Evolutionary conservation across 2,329 filamentous ascomycete species (phyloP).

Genomic region (Aureobasidium sp.): DNA sequence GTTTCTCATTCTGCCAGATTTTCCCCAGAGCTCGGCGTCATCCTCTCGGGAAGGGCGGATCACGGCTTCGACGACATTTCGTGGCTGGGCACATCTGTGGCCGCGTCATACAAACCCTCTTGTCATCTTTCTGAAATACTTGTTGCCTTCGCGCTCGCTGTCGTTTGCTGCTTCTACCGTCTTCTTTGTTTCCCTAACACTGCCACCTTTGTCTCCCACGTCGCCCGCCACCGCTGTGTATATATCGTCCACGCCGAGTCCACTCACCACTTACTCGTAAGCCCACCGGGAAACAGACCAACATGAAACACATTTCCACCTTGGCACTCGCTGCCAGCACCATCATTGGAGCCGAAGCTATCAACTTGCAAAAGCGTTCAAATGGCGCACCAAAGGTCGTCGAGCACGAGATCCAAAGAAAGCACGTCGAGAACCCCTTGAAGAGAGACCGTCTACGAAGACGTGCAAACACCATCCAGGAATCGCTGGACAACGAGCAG

Average conservation of each 20-base stretch:
- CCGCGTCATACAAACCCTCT: constrained; percentile 10
- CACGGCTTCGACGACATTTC: constrained; percentile 1
- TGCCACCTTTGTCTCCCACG: background rate
- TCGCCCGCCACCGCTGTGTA: background rate
- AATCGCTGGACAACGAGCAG: constrained; percentile 50
- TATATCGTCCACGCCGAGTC: constrained; percentile 4
- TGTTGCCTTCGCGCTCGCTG: background rate
- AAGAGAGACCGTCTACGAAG: constrained; percentile 41
- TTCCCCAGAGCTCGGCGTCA: constrained; percentile 10
- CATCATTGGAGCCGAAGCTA: constrained; percentile 23
- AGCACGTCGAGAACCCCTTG: constrained; percentile 39
- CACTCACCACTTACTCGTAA: background rate
- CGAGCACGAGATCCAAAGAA: constrained; percentile 45
- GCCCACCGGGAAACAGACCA: background rate
- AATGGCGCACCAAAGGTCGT: constrained; percentile 38
- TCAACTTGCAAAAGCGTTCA: constrained; percentile 25
- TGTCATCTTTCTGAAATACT: constrained; percentile 1
- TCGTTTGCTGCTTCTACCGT: background rate
- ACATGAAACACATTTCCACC: constrained; percentile 23
- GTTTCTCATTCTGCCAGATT: background rate
- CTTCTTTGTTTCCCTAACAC: background rate
- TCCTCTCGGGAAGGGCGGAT: constrained; percentile 5
- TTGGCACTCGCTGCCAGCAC: constrained; percentile 22
- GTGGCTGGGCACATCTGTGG: constrained; percentile 10
- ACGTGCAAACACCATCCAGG: constrained; percentile 38